Conservation (phyloP, 2,329 filamentous ascomycete species). For the Colletotrichum musae region DNA sequence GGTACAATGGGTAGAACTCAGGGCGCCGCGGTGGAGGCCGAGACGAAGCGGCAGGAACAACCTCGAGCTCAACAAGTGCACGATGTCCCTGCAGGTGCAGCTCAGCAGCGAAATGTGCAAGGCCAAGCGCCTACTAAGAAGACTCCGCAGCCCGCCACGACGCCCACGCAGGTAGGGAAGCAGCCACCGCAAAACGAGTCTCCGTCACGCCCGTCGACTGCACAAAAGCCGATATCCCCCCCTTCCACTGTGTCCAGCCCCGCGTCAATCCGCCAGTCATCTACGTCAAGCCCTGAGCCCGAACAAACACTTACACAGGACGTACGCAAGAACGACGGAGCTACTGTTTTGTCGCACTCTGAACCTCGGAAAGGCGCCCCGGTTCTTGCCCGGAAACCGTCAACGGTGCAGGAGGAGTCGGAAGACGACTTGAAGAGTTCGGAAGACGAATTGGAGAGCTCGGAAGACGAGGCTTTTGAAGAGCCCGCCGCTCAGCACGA, state of each 20-base stretch:
- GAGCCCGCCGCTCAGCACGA: conserved; percentile 34
- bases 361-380: conserved; percentile 21
- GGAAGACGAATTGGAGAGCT: conserved; percentile 55
- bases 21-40: conserved; percentile 61
- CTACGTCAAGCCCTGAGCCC: not conserved
- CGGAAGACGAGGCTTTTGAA: conserved; percentile 26
- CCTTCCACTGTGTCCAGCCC: not conserved
- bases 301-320: conserved; percentile 22
- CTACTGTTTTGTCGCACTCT: conserved; percentile 20
- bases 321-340: conserved; percentile 24
- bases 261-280: not conserved
- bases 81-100: not conserved
- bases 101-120: conserved; percentile 17
- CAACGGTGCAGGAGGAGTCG: conserved; percentile 62
- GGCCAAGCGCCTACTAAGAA: not conserved
- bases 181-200: not conserved
- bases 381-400: conserved; percentile 56
- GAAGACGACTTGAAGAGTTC: conserved; percentile 56
- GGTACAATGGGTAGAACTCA: conserved; percentile 68
- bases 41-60: conserved; percentile 33
- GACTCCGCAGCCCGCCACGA: not conserved
- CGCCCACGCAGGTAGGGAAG: not conserved
- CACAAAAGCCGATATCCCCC: no score
- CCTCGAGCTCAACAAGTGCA: not conserved
- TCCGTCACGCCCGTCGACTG: not conserved